A percentile compares a stretch with the other conserved stretches of the same genome.
phyloP scores from a whole-genome alignment of 2,329 filamentous ascomycete species.

The Arthroderma sp. region DNA sequence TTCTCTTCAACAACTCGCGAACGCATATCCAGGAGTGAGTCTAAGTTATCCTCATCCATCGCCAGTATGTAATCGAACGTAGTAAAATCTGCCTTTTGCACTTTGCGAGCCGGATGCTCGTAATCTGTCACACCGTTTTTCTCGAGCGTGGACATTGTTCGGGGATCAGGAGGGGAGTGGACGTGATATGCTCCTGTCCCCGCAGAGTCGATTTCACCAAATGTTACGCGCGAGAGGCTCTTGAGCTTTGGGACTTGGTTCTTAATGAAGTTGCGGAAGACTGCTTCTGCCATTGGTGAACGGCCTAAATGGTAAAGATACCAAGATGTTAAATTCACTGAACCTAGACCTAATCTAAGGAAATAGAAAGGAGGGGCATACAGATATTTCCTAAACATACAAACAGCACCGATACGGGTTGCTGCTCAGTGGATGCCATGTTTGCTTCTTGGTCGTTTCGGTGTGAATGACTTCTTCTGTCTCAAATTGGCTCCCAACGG shows the following conservation, averaged over 20 bases:
- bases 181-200: conserved; percentile 83
- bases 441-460: neutral
- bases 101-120: conserved; percentile 61
- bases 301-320: conserved; percentile 32
- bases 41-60: conserved; percentile 79
- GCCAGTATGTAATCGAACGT: conserved; percentile 87
- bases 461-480: no score
- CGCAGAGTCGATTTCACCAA: conserved; percentile 68
- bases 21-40: conserved; percentile 51
- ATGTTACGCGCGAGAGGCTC: conserved; percentile 44
- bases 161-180: conserved; percentile 61
- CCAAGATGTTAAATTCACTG: no score
- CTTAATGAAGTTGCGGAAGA: conserved; percentile 58
- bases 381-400: conserved; percentile 97
- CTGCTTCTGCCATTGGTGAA: conserved; percentile 91
- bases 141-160: conserved; percentile 68
- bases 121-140: conserved; percentile 66
- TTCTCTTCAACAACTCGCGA: conserved; percentile 37
- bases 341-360: neutral
- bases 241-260: neutral
- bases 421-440: conserved; percentile 6
- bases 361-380: conserved; percentile 17
- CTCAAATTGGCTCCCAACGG: no score
- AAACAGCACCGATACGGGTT: conserved; percentile 62
- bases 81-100: conserved; percentile 59